phyloP scores from a whole-genome alignment of 805 yeast species.

The Nematodospora valgi region DNA sequence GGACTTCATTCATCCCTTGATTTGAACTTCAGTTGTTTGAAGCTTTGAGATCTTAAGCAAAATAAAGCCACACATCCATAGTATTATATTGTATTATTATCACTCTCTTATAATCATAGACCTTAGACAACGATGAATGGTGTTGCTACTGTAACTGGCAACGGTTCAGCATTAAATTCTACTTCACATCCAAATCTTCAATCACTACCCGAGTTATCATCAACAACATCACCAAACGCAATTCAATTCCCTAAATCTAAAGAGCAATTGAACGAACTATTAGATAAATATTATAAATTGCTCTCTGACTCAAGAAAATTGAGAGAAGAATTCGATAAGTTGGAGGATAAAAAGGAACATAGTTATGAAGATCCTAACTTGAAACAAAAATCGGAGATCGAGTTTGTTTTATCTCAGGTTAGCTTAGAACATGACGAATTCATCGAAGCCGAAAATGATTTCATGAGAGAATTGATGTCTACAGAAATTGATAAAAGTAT shows the following conservation, averaged over 20 bases:
- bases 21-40: too few species aligned
- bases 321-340: constrained; percentile 4
- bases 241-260: constrained; percentile 21
- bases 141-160: not conserved
- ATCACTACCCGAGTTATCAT: not conserved
- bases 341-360: constrained; percentile 6
- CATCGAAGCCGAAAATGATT: constrained; percentile 18
- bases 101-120: too few species aligned
- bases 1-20: too few species aligned
- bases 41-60: too few species aligned
- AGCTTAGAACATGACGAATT: constrained; percentile 23
- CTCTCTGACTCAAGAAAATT: constrained; percentile 8
- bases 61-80: too few species aligned
- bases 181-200: too few species aligned
- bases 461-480: constrained; percentile 16
- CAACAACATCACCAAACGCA: not conserved
- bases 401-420: constrained; percentile 25
- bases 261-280: constrained; percentile 22
- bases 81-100: too few species aligned
- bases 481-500: constrained; percentile 9
- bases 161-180: not conserved
- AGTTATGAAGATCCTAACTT: constrained; percentile 21
- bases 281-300: constrained; percentile 25
- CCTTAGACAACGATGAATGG: constrained; percentile 5
- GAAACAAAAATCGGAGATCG: constrained; percentile 24